Percentiles rank a stretch among this genome's conserved stretches.
Evolutionary conservation across 2,329 filamentous ascomycete species (phyloP).

Genomic region (Metarhizium robertsii): DNA sequence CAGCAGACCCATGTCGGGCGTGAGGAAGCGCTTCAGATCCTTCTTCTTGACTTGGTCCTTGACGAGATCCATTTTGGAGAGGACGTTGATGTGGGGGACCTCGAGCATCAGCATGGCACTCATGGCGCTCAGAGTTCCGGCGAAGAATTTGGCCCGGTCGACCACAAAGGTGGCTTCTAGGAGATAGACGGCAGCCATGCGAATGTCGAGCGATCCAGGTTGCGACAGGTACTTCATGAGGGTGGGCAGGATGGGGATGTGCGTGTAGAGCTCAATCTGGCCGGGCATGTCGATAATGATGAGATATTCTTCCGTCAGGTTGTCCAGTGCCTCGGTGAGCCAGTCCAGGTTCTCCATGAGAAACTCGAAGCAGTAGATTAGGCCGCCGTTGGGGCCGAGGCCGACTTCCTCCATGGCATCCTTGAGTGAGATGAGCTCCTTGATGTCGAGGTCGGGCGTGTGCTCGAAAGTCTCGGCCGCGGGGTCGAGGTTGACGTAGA

Average conservation of each 20-base stretch:
- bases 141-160: slow-evolving; percentile 94
- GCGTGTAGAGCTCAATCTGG: slow-evolving; percentile 97
- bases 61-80: slow-evolving; percentile 96
- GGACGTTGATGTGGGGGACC: slow-evolving; percentile 89
- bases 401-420: slow-evolving; percentile 96
- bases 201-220: slow-evolving; percentile 74
- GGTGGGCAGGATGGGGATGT: slow-evolving; percentile 82
- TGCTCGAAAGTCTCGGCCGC: slow-evolving; percentile 90
- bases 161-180: slow-evolving; percentile 94
- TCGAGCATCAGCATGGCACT: slow-evolving; percentile 98
- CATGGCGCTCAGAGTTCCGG: slow-evolving; percentile 92
- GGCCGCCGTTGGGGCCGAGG: slow-evolving; percentile 80
- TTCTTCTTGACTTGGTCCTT: slow-evolving; percentile 81
- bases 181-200: slow-evolving; percentile 86
- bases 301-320: slow-evolving; percentile 85
- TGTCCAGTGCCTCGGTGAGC: slow-evolving; percentile 73
- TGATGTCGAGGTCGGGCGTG: slow-evolving; percentile 88
- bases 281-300: slow-evolving; percentile 99
- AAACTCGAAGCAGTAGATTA: slow-evolving; percentile 96
- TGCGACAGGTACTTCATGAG: slow-evolving; percentile 75
- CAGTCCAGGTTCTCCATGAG: slow-evolving; percentile 92
- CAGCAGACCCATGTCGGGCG: slow-evolving; percentile 73
- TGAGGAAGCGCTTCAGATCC: slow-evolving; percentile 82
- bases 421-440: slow-evolving; percentile 84
- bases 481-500: slow-evolving; percentile 97